phyloP scores from a whole-genome alignment of 345 rosid genomes.

The Carallia brachiata region DNA sequence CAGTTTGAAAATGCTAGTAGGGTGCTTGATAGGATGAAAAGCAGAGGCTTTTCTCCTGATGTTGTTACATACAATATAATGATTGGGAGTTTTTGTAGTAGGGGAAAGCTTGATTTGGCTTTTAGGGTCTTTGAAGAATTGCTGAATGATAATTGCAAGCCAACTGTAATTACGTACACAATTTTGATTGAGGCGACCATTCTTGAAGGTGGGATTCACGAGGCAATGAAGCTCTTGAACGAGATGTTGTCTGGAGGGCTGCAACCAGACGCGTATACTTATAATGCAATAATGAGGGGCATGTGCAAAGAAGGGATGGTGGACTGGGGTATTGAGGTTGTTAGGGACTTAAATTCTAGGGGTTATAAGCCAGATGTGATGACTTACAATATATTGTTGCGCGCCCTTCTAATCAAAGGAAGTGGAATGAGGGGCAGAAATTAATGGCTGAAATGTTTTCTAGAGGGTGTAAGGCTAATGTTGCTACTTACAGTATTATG shows the following conservation, averaged over 20 bases:
- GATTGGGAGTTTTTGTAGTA: conserved; percentile 68
- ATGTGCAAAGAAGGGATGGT: conserved; percentile 69
- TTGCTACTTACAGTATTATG: conserved; percentile 71
- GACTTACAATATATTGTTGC: conserved; percentile 61
- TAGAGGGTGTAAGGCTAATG: conserved; percentile 53
- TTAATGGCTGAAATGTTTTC: conserved; percentile 59
- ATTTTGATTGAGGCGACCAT: conserved; percentile 76
- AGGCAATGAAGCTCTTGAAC: conserved; percentile 73
- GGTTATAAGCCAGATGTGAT: conserved; percentile 68
- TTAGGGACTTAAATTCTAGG: conserved; percentile 43
- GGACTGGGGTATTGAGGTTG: conserved; percentile 53
- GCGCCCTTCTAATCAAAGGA: conserved; percentile 60
- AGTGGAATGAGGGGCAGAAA: conserved; percentile 68
- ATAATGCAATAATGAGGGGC: conserved; percentile 70
- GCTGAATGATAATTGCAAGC: conserved; percentile 58
- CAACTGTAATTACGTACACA: conserved; percentile 76
- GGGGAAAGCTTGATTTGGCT: conserved; percentile 69
- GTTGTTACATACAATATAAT: conserved; percentile 78
- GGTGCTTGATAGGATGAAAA: conserved; percentile 67
- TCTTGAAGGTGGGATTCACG: conserved; percentile 51
- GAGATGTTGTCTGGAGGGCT: conserved; percentile 73
- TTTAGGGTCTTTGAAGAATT: conserved; percentile 56
- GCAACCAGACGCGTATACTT: conserved; percentile 62
- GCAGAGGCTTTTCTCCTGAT: conserved; percentile 63
- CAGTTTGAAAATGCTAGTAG: conserved; percentile 54